These are phyloP conservation scores for Amniculicola lignicola DNA, from an alignment of 495 filamentous ascomycete species.

Conservation along the genomic window DNA sequence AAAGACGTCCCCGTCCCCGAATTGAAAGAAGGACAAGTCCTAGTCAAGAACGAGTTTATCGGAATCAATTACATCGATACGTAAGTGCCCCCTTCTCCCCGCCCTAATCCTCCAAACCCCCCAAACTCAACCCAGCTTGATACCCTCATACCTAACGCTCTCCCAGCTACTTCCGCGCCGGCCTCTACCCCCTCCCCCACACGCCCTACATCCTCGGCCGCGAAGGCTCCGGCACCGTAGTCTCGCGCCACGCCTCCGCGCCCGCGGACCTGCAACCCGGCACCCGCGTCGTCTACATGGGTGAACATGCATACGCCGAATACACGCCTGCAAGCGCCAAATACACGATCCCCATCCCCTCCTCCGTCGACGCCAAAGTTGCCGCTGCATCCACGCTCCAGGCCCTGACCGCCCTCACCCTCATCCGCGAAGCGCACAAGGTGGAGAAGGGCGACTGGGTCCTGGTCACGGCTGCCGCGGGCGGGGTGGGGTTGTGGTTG, in stretches of 20 bases:
- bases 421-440: conserved; percentile 71
- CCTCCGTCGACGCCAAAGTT: conserved; percentile 55
- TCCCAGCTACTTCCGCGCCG: conserved; percentile 79
- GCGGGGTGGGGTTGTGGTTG: conserved; percentile 78
- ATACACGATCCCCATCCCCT: conserved; percentile 63
- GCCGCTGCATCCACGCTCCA: conserved; percentile 73
- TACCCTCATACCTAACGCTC: conserved; percentile 4
- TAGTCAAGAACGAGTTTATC: conserved; percentile 81
- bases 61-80: conserved; percentile 90
- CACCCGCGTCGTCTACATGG: conserved; percentile 46
- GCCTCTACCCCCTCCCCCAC: conserved; percentile 68
- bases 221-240: conserved; percentile 69
- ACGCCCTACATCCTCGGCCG: conserved; percentile 80
- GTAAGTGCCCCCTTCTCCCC: conserved; percentile 27
- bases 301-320: conserved; percentile 67
- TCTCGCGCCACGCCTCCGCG: conserved; percentile 47
- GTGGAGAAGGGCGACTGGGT: conserved; percentile 80
- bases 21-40: conserved; percentile 65
- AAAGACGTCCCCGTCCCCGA: conserved; percentile 73
- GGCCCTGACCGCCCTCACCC: conserved; percentile 79
- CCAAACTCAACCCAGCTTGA: neutral
- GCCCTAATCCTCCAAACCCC: neutral
- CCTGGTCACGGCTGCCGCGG: conserved; percentile 86
- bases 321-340: conserved; percentile 61
- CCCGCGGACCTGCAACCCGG: conserved; percentile 29